Evolutionary conservation across 2,329 filamentous ascomycete genomes (phyloP).

Genomic region (Massarina eburnea): DNA sequence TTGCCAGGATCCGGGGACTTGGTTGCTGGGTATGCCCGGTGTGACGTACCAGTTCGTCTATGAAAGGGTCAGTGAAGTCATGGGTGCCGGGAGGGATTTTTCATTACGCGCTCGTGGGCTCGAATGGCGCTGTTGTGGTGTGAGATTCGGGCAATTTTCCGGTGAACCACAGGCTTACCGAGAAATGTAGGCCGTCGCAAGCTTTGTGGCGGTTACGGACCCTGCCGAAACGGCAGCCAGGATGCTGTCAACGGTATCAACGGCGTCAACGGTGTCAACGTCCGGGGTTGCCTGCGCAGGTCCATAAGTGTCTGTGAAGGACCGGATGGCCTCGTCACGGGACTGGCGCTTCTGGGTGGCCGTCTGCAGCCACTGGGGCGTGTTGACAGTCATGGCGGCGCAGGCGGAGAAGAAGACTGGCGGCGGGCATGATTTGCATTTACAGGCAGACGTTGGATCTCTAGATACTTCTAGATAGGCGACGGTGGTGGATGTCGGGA

Average conservation of each 20-base stretch:
- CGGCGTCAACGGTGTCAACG: slow-evolving; percentile 1
- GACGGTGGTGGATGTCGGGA: neutral
- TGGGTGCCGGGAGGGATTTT: neutral
- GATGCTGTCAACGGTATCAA: slow-evolving; percentile 22
- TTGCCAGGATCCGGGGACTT: slow-evolving; percentile 11
- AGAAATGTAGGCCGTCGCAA: slow-evolving; percentile 33
- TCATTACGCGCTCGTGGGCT: slow-evolving; percentile 33
- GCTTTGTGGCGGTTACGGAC: slow-evolving; percentile 28
- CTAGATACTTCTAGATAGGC: too few species aligned
- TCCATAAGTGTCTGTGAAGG: slow-evolving; percentile 18
- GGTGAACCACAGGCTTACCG: slow-evolving; percentile 20
- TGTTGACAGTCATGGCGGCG: slow-evolving; percentile 19
- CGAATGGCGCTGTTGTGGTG: slow-evolving; percentile 36
- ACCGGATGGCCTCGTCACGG: slow-evolving; percentile 29
- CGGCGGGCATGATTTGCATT: too few species aligned
- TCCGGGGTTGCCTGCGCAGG: neutral
- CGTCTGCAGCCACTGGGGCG: slow-evolving; percentile 31
- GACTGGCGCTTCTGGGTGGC: slow-evolving; percentile 24
- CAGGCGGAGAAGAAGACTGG: too few species aligned
- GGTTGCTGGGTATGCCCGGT: slow-evolving; percentile 48
- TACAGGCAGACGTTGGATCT: too few species aligned
- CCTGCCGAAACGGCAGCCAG: slow-evolving; percentile 27
- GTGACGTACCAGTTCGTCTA: slow-evolving; percentile 47
- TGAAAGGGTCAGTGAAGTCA: slow-evolving; percentile 39
- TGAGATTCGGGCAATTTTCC: slow-evolving; percentile 35